phyloP scores from a whole-genome alignment of 345 rosid genomes.

The Pugionium dolabratum region DNA sequence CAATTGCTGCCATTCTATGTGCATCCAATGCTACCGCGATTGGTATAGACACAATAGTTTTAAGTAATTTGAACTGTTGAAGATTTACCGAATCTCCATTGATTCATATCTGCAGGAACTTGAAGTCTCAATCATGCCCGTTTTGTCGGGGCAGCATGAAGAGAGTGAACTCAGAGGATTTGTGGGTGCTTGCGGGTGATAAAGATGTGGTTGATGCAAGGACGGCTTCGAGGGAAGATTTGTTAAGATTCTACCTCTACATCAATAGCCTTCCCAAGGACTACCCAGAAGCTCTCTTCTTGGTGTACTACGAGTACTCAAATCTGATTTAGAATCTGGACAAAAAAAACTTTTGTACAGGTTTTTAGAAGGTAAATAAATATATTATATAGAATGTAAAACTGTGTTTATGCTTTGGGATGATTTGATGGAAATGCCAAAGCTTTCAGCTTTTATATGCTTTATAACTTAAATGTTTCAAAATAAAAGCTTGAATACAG shows the following conservation, averaged over 20 bases:
- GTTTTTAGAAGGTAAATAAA: conserved; percentile 27
- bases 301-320: conserved; percentile 78
- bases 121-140: conserved; percentile 92
- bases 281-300: conserved; percentile 80
- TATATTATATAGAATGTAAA: conserved; percentile 37
- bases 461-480: conserved; percentile 20
- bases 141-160: conserved; percentile 95
- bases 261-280: conserved; percentile 82
- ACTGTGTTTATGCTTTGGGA: conserved; percentile 29
- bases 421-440: conserved; percentile 27
- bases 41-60: conserved; percentile 52
- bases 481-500: conserved; percentile 15
- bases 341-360: conserved; percentile 35
- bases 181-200: conserved; percentile 94
- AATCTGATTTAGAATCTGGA: conserved; percentile 39
- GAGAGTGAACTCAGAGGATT: conserved; percentile 94
- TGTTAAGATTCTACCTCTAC: conserved; percentile 81
- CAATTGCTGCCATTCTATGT: conserved; percentile 93
- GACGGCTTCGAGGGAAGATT: conserved; percentile 69
- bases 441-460: conserved; percentile 34
- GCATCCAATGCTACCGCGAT: conserved; percentile 97
- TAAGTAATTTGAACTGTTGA: neutral
- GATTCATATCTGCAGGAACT: conserved; percentile 57
- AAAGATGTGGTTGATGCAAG: conserved; percentile 78
- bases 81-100: conserved; percentile 2